Evolutionary conservation across 2,329 filamentous ascomycete species (phyloP).

Genomic region (Metarhizium robertsii): DNA sequence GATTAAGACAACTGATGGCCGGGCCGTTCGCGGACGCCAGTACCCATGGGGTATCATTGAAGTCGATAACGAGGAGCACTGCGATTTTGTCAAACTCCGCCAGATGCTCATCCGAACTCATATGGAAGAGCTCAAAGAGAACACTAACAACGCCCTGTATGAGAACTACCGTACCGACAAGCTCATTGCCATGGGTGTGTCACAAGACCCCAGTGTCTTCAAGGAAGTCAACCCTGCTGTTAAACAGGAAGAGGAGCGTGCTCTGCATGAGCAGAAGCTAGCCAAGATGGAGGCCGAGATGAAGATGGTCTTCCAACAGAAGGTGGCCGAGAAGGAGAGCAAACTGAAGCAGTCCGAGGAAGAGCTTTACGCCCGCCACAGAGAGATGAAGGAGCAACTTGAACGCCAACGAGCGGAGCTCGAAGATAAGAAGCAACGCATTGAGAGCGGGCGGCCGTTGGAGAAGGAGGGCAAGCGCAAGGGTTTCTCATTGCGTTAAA

Average conservation of each 20-base stretch:
- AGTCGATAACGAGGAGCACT: slow-evolving; percentile 99
- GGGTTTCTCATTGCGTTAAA: slow-evolving; percentile 96
- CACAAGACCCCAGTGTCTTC: slow-evolving; percentile 97
- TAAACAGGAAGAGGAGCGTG: slow-evolving; percentile 98
- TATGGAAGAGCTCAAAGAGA: slow-evolving; percentile 99
- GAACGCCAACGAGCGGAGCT: slow-evolving; percentile 90
- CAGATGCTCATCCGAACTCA: slow-evolving; percentile 99
- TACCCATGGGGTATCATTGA: slow-evolving; percentile 99
- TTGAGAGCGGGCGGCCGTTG: slow-evolving; percentile 91
- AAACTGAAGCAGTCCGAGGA: slow-evolving; percentile 99
- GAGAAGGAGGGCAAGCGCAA: slow-evolving; percentile 99
- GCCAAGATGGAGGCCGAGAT: slow-evolving; percentile 99
- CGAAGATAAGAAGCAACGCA: slow-evolving; percentile 93
- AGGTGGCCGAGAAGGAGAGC: slow-evolving; percentile 98
- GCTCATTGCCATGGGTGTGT: slow-evolving; percentile 96
- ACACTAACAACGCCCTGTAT: slow-evolving; percentile 98
- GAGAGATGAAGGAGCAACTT: slow-evolving; percentile 99
- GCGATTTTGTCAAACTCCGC: slow-evolving; percentile 98
- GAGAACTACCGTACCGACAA: slow-evolving; percentile 99
- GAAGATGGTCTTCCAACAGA: slow-evolving; percentile 99
- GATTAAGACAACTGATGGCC: slow-evolving; percentile 82
- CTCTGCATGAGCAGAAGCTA: slow-evolving; percentile 97
- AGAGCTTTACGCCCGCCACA: slow-evolving; percentile 93
- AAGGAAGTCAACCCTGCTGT: slow-evolving; percentile 99
- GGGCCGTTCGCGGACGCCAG: slow-evolving; percentile 88